phyloP scores from a whole-genome alignment of 2,329 filamentous ascomycete species.

The Xylariomycetidae sp. region DNA sequence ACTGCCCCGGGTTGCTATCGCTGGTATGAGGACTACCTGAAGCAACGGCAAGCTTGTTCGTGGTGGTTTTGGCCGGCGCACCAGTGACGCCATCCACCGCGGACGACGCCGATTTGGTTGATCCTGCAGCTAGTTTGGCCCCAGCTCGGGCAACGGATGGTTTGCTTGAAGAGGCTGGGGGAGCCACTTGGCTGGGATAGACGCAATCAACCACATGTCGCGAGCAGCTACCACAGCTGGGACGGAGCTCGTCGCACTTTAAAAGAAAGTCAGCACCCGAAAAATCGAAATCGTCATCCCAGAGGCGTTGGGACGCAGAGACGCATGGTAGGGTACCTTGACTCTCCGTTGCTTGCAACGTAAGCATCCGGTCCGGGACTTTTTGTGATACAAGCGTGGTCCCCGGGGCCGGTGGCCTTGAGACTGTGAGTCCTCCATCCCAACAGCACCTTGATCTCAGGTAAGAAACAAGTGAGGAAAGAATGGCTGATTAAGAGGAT shows the following conservation, averaged over 20 bases:
- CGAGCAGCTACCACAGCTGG: slow-evolving; percentile 24
- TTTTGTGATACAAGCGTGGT: slow-evolving; percentile 29
- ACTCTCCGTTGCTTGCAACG: slow-evolving; percentile 26
- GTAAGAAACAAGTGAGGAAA: too few relatives aligned
- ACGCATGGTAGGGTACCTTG: slow-evolving; percentile 17
- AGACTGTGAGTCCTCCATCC: slow-evolving; percentile 12
- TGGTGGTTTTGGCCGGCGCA: neutral
- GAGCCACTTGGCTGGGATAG: slow-evolving; percentile 16
- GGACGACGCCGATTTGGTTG: too few relatives aligned
- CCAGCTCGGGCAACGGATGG: too few relatives aligned
- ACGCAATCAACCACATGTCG: slow-evolving; percentile 25
- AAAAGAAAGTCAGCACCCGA: slow-evolving; percentile 10
- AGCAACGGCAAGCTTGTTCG: neutral
- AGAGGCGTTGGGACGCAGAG: slow-evolving; percentile 2
- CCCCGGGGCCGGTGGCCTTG: slow-evolving; percentile 21
- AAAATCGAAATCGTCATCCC: too few relatives aligned
- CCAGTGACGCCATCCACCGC: neutral
- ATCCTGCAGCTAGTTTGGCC: too few relatives aligned
- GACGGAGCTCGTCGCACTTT: slow-evolving; percentile 25
- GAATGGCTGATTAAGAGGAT: too few relatives aligned
- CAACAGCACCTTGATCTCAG: too few relatives aligned
- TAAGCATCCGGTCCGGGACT: slow-evolving; percentile 24
- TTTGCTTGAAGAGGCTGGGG: too few relatives aligned
- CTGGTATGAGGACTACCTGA: slow-evolving; percentile 5
- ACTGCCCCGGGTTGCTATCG: slow-evolving; percentile 10